These are phyloP conservation scores for Pistacia integerrima DNA, from an alignment of 345 rosid species.

Conservation along the genomic window DNA sequence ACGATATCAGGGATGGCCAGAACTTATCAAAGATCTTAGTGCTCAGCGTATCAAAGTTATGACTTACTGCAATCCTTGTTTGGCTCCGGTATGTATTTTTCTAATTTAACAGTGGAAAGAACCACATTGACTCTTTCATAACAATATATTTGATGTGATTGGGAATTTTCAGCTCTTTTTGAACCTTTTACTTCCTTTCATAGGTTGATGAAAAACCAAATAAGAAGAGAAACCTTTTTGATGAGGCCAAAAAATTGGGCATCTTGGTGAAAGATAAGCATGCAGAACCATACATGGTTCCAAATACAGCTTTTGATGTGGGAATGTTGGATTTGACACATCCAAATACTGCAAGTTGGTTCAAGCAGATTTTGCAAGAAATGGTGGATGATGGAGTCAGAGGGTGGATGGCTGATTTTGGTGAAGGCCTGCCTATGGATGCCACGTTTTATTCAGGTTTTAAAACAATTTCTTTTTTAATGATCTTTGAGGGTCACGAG, in stretches of 20 bases:
- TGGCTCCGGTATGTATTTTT: conserved; percentile 57
- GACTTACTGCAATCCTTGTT: conserved; percentile 83
- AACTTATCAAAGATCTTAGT: conserved; percentile 50
- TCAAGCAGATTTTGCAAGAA: conserved; percentile 61
- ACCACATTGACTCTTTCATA: conserved; percentile 4
- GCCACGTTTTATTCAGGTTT: conserved; percentile 65
- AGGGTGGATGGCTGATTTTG: conserved; percentile 92
- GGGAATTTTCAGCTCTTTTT: conserved; percentile 12
- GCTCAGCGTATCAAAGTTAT: conserved; percentile 55
- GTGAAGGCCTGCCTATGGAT: conserved; percentile 77
- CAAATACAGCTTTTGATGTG: conserved; percentile 75
- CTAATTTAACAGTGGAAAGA: not conserved
- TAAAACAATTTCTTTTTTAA: conserved; percentile 7
- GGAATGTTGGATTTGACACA: conserved; percentile 80
- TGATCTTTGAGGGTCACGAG: not conserved
- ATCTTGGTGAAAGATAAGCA: conserved; percentile 57
- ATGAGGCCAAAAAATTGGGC: conserved; percentile 63
- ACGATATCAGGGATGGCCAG: conserved; percentile 59
- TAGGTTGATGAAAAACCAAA: conserved; percentile 56
- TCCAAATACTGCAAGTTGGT: conserved; percentile 63
- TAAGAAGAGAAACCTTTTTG: conserved; percentile 52
- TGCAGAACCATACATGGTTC: conserved; percentile 67
- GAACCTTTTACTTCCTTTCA: conserved; percentile 20
- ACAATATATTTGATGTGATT: conserved; percentile 6
- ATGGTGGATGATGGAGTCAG: conserved; percentile 71